Base-by-base conservation (phyloP, 331 rosid genomes). In the Pyracantha coccinea region DNA sequence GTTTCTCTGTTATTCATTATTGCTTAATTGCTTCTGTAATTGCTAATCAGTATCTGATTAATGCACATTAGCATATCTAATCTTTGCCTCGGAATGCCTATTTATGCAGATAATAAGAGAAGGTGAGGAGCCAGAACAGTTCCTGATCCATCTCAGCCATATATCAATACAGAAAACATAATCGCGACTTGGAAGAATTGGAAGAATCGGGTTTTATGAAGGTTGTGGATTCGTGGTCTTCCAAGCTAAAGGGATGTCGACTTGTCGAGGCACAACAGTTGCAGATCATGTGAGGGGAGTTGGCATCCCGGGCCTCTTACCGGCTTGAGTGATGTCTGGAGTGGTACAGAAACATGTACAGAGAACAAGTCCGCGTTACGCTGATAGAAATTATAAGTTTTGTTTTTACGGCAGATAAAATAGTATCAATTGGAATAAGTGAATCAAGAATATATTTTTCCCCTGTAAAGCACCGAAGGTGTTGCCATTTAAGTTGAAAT, bases 61-160 rank as follows among this genome's bases (percentile, higher is more conserved):
- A 24, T 58, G 67, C 38, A 21, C 27, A 23, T 16, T 60, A 58
- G 31, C 2, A 28, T 21, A 69, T 44, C 20, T 50, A 50, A 50
- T 17, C 4, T 50, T 16, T 50, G 55, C 21, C 21, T 0, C 20
- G 0, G 55, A 50, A 50, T 50, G 55, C 55, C n/a, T 17, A 7
- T 19, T 3, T 73, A 47, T 79, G 73, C 86, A 86, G 89, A 64
- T 86, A 69, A 72, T 81, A 76, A 83, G 79, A 65, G 86, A 86
- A 78, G 87, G 89, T 7, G 76, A 80, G 75, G 89, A 81, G 82
- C 80, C 85, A 33, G 80, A 81, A 76, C 69, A 80, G 80, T 86
- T 86, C 82, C 76, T 80, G 27, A 58, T 71, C 66, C 68, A 69
- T 57, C 76, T 86, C 31, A 72, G 76, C 50, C 31, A 65, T 53